Evolutionary conservation across 176 grass and related monocot genomes (phyloP).

Genomic region (Poa pratensis): DNA sequence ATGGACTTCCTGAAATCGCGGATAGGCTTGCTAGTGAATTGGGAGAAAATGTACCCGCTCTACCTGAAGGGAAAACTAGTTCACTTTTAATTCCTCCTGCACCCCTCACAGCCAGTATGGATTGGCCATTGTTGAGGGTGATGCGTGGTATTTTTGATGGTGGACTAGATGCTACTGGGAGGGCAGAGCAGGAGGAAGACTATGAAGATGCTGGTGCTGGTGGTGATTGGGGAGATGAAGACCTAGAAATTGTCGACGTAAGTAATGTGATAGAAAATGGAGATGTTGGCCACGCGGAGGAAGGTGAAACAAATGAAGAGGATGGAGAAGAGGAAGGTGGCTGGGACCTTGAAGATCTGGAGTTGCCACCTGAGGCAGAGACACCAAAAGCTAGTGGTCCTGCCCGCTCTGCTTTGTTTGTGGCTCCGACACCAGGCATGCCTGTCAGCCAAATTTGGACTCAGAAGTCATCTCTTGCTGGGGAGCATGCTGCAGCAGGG

Average conservation of each 20-base stretch:
- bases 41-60: slow-evolving; percentile 68
- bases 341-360: slow-evolving; percentile 93
- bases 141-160: slow-evolving; percentile 91
- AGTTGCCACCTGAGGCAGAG: slow-evolving; percentile 67
- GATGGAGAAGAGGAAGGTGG: slow-evolving; percentile 77
- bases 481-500: slow-evolving; percentile 81
- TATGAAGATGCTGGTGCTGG: slow-evolving; percentile 65
- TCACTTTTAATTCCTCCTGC: slow-evolving; percentile 74
- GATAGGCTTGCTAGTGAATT: slow-evolving; percentile 75
- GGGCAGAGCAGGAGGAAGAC: slow-evolving; percentile 61
- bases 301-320: slow-evolving; percentile 58
- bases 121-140: slow-evolving; percentile 87
- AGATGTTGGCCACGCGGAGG: slow-evolving; percentile 51
- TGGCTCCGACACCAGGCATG: slow-evolving; percentile 72
- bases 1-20: slow-evolving; percentile 76
- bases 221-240: slow-evolving; percentile 87
- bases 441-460: slow-evolving; percentile 85
- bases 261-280: slow-evolving; percentile 67
- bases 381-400: slow-evolving; percentile 58
- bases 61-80: slow-evolving; percentile 60
- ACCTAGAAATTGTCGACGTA: slow-evolving; percentile 68
- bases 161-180: slow-evolving; percentile 69
- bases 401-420: slow-evolving; percentile 54
- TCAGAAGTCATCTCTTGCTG: slow-evolving; percentile 87
- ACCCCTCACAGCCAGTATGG: slow-evolving; percentile 56